Evolutionary conservation across 2,329 filamentous ascomycete genomes (phyloP).

Genomic region (Claviceps fusiformis): DNA sequence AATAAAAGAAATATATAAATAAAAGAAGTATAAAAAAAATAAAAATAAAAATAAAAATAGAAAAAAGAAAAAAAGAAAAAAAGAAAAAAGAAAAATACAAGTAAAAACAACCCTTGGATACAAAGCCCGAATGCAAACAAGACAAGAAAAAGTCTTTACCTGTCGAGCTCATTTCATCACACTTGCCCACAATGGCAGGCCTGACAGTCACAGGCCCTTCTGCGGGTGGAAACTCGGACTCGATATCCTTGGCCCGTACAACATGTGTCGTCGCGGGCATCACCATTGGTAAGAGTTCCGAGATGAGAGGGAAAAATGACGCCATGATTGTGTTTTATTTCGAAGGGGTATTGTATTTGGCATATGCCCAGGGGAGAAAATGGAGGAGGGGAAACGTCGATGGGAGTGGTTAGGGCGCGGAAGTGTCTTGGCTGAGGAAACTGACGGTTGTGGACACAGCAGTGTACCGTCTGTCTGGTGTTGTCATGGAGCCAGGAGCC

Average conservation of each 20-base stretch:
- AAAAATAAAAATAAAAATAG: not conserved
- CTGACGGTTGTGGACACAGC: too few species aligned
- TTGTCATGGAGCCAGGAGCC: too few species aligned
- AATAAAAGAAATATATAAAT: too few species aligned
- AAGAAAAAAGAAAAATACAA: not conserved
- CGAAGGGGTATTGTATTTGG: too few species aligned
- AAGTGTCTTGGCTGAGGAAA: too few species aligned
- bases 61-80: not conserved
- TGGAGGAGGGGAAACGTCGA: too few species aligned
- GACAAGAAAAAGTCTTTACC: constrained; percentile 14
- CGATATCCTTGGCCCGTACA: constrained; percentile 32
- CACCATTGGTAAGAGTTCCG: constrained; percentile 46
- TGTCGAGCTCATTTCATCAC: constrained; percentile 48
- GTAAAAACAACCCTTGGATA: not conserved
- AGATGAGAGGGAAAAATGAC: constrained; percentile 39
- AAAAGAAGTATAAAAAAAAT: too few species aligned
- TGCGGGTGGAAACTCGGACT: constrained; percentile 22
- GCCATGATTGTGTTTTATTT: constrained; percentile 25
- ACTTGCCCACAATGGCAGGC: constrained; percentile 49
- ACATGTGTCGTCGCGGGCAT: constrained; percentile 44
- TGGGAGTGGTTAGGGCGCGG: too few species aligned
- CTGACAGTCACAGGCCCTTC: constrained; percentile 21
- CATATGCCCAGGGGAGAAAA: too few species aligned
- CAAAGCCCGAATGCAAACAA: constrained; percentile 9
- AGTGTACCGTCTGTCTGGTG: too few species aligned